Conservation (phyloP, 2,329 filamentous ascomycete species). For the Colletotrichum destructivum region DNA sequence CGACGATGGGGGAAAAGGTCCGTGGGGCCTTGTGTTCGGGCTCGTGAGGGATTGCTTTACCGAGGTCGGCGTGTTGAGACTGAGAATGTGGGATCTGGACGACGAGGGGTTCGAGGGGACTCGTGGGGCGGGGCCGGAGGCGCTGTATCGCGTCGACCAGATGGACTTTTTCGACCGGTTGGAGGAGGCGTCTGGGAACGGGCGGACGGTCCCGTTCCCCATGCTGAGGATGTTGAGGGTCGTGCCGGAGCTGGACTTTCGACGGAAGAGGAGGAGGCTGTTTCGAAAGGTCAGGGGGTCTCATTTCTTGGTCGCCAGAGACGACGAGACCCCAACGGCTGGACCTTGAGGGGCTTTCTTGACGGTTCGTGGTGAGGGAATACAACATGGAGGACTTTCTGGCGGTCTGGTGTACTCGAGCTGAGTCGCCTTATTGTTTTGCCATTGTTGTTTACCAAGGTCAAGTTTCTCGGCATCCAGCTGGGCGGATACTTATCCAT, state of each 20-base stretch:
- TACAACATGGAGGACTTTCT: too few species aligned
- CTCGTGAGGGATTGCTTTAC: neutral
- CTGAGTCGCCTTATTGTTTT: neutral
- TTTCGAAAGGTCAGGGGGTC: neutral
- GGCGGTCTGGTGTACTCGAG: neutral
- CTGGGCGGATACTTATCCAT: too few species aligned
- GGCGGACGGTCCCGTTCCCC: neutral
- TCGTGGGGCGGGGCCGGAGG: neutral
- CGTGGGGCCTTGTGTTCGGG: slow-evolving; percentile 5
- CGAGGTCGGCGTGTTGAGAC: neutral
- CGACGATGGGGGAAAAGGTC: neutral
- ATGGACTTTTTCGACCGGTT: neutral
- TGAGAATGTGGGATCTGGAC: slow-evolving; percentile 3
- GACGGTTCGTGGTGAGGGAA: neutral
- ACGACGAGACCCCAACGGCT: neutral
- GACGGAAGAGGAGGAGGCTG: too few species aligned
- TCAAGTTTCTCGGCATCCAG: too few species aligned
- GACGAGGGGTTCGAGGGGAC: neutral
- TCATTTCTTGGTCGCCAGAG: neutral
- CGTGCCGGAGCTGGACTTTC: neutral
- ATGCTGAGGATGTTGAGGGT: neutral
- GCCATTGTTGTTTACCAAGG: too few species aligned
- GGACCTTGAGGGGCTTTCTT: neutral
- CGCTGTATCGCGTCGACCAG: neutral
- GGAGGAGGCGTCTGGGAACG: neutral